Conservation (phyloP, 768 basidiomycete species). For the Dioszegia crocea region DNA sequence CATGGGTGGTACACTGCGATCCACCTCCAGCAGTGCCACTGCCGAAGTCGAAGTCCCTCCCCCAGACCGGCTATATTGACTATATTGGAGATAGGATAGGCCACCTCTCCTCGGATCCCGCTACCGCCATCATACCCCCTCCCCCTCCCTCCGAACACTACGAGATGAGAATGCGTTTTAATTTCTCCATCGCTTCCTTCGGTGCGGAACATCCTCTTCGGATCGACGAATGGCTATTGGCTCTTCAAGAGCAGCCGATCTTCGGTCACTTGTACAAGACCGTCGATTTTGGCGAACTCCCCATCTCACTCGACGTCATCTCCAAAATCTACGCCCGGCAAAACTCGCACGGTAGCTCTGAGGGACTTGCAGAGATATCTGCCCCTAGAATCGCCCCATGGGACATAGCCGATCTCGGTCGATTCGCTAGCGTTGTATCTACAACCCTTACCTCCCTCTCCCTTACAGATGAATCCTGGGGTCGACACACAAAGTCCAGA, state of each 20-base stretch:
- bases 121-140: not conserved
- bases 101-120: not conserved
- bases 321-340: not conserved
- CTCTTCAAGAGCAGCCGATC: not conserved
- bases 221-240: not conserved
- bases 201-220: not conserved
- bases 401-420: not conserved
- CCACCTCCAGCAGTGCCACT: not conserved
- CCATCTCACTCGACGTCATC: not conserved
- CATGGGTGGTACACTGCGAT: not conserved
- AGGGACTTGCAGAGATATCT: not conserved
- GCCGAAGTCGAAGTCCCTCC: no score
- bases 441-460: not conserved
- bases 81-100: not conserved
- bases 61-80: not conserved
- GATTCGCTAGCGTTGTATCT: not conserved
- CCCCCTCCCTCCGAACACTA: not conserved
- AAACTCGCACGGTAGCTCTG: not conserved
- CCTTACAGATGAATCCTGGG: not conserved
- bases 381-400: not conserved
- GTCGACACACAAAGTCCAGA: not conserved
- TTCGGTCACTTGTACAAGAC: not conserved
- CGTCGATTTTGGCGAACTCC: not conserved
- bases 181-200: not conserved
- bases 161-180: not conserved